A percentile compares a stretch with the other conserved stretches of the same genome.
phyloP scores from a whole-genome alignment of 352 stramenopile species.

The Phytophthora colocasiae region DNA sequence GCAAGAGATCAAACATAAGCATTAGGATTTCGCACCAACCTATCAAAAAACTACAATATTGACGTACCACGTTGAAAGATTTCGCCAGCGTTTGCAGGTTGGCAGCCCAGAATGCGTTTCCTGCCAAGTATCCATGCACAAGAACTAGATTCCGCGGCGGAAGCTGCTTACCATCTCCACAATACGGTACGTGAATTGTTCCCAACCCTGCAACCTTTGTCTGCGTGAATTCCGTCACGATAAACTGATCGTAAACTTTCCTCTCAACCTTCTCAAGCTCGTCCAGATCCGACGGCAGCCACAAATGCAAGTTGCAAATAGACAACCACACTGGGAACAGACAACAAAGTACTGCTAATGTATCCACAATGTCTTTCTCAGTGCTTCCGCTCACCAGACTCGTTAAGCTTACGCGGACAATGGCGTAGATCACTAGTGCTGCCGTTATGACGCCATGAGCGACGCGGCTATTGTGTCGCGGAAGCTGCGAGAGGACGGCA shows the following conservation, averaged over 20 bases:
- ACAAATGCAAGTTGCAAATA: conserved; percentile 56
- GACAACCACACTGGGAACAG: conserved; percentile 61
- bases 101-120: conserved; percentile 80
- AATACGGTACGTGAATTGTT: conserved; percentile 82
- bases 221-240: conserved; percentile 62
- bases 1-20: conserved; percentile 1
- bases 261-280: conserved; percentile 63
- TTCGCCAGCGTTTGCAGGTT: conserved; percentile 81
- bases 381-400: conserved; percentile 43
- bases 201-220: conserved; percentile 69
- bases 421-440: conserved; percentile 54
- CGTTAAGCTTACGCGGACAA: conserved; percentile 50
- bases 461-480: conserved; percentile 28
- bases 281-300: conserved; percentile 60
- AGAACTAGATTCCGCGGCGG: conserved; percentile 70
- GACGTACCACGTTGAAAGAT: conserved; percentile 78
- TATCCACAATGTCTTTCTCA: conserved; percentile 43
- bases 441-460: conserved; percentile 39
- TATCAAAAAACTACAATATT: not conserved
- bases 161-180: conserved; percentile 59
- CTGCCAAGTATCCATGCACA: conserved; percentile 80
- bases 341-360: conserved; percentile 51
- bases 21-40: not conserved
- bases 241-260: conserved; percentile 75
- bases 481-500: conserved; percentile 37